Conservation (phyloP, 805 yeast genomes). For the Candida rishiriensis region DNA sequence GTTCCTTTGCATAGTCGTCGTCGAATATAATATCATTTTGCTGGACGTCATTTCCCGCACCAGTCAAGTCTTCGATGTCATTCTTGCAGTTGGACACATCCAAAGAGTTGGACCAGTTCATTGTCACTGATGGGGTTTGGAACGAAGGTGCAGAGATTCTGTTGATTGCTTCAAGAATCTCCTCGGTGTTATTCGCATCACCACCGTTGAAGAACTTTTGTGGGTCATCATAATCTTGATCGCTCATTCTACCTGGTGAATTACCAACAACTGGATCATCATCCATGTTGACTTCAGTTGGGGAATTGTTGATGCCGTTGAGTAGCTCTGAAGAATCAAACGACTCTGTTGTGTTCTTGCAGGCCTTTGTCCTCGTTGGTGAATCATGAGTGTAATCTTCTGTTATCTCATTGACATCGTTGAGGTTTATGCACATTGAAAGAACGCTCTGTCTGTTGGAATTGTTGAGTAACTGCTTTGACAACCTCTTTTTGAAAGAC, state of each 20-base stretch:
- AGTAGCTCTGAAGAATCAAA: conserved; percentile 6
- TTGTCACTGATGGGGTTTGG: conserved; percentile 30
- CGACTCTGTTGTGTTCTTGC: neutral
- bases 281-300: conserved; percentile 1
- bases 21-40: neutral
- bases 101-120: conserved; percentile 34
- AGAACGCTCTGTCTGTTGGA: conserved; percentile 18
- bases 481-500: conserved; percentile 18
- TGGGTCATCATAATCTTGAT: neutral
- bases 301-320: conserved; percentile 4
- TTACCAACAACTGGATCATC: neutral
- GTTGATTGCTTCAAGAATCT: conserved; percentile 13
- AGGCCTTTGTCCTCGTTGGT: conserved; percentile 14
- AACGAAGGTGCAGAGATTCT: conserved; percentile 25
- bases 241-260: neutral
- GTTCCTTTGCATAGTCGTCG: neutral
- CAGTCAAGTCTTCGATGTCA: conserved; percentile 13
- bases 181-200: conserved; percentile 11
- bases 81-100: conserved; percentile 20
- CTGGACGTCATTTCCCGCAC: neutral
- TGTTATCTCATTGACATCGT: conserved; percentile 12
- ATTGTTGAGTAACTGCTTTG: conserved; percentile 19
- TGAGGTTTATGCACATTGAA: conserved; percentile 15
- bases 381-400: conserved; percentile 17
- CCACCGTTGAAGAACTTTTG: too few species aligned